Percentiles rank a stretch among this genome's conserved stretches.
phyloP scores from a whole-genome alignment of 495 filamentous ascomycete genomes.

The Letharia lupina region DNA sequence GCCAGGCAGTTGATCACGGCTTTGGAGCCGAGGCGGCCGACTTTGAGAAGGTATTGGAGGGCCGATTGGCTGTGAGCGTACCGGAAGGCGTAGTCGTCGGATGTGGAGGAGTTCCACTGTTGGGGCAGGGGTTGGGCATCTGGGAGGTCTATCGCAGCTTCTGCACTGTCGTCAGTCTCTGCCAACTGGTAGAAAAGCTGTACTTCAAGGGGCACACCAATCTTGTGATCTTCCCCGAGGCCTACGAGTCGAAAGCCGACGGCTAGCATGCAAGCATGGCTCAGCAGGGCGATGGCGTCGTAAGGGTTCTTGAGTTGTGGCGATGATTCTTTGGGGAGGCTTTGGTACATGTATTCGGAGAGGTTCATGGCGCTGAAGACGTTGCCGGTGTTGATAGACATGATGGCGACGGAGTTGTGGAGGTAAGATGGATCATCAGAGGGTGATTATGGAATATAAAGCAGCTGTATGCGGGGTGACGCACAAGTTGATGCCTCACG shows the following conservation, averaged over 20 bases:
- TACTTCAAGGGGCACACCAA: constrained; percentile 37
- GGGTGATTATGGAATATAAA: neutral
- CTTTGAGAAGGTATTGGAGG: constrained; percentile 72
- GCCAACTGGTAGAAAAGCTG: too few species aligned
- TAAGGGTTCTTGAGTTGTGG: constrained; percentile 63
- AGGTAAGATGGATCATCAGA: neutral
- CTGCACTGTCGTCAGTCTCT: constrained; percentile 30
- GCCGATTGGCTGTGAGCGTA: constrained; percentile 87
- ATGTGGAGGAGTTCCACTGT: constrained; percentile 65
- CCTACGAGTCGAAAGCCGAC: constrained; percentile 77
- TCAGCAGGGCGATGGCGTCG: constrained; percentile 78
- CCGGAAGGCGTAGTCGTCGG: constrained; percentile 64
- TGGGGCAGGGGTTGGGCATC: constrained; percentile 51
- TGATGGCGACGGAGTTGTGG: neutral
- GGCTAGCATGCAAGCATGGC: constrained; percentile 73
- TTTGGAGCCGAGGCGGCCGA: constrained; percentile 75
- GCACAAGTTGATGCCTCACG: constrained; percentile 18
- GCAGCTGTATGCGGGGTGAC: neutral
- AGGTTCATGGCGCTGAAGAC: constrained; percentile 23
- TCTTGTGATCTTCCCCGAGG: constrained; percentile 68
- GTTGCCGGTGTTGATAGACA: constrained; percentile 24
- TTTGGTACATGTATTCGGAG: constrained; percentile 24
- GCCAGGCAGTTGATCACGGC: constrained; percentile 73
- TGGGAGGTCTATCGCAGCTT: constrained; percentile 39
- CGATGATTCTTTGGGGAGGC: constrained; percentile 39